Evolutionary conservation across 441 rosid species (phyloP), one percentile per base, ranked within the genome.

Genomic region (Daphne laureola): DNA sequence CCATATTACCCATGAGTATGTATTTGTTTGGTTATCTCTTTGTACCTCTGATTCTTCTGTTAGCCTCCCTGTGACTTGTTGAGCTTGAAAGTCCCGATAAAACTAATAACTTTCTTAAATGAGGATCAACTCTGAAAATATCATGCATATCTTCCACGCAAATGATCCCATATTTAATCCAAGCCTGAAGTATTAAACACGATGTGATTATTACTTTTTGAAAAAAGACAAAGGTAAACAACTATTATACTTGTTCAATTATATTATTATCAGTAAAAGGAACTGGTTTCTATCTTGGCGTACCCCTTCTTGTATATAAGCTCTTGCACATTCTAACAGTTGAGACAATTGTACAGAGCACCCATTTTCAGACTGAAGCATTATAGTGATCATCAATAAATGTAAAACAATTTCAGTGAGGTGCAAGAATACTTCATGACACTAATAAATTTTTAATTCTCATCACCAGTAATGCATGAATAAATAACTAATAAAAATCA

Each of bases 261-360:
- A 89, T 72, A 70, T 67, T 87, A 63, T 93, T 93, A 66, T 89
- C 94, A 5, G 94, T 81, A 23, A 92, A 75, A 36, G 95, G 92
- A 63, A 87, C 77, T 58, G 75, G 77, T 49, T 84, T 72, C 42
- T 72, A 78, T 66, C 56, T 49, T 76, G 51, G 79, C 88, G 65
- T 68, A 74, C 0, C 96, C 97, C 78, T 83, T 89, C 82, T 89
- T 89, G 77, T 63, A 73, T 53, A 89, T 79, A 62, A 93, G 83
- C 58, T 76, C 90, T 48, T 67, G 76, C 59, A 89, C 84, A 60
- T 71, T 84, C 69, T 76, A 78, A 13, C 67, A 65, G 69, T 78
- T 84, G 14, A 97, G 98, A 60, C 83, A 87, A 55, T 96, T 92
- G 58, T 62, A 69, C 23, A 50, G 51, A 51, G 62, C 14, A 55